Evolutionary conservation across 108 stramenopile genomes (phyloP), one percentile per base, ranked within the genome.

Genomic region (Mediolabrus comicus): DNA sequence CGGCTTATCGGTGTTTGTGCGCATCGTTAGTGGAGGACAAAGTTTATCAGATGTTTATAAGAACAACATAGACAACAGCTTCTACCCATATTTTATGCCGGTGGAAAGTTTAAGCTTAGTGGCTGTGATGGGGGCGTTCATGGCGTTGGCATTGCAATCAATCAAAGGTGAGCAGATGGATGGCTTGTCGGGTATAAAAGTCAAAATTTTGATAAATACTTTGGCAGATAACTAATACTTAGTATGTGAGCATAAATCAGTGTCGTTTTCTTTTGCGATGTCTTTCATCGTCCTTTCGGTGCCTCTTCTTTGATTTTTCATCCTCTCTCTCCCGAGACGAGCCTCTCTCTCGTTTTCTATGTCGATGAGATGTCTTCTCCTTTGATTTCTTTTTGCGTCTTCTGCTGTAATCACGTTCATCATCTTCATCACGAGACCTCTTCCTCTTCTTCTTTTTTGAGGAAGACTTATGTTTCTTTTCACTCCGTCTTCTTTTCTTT

Each of bases 141-240:
- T 76, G 9, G 71, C 81, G 28, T 38, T 85, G 55, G 69, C 32
- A 26, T 19, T 61, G 13, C 84, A 85, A 51, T 46, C 34, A 16
- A 38, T 43, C 13, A 66, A 69, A n/a, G 81, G 69, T 7, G 77
- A 70, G 11, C 33, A 59, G 31, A 79, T 85, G 81, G 84, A 85
- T 67, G 46, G 46, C 22, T 49, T 49, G 46, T 49, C 17, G n/a
- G 46, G 46, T 17, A 9, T 49, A 6, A 49, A 49, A 5, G 22
- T 49, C 46, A 49, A 49, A 49, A 22, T 49, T 49, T 22, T 3
- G 17, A 3, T 8, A 22, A 49, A 8, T 49, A 49, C 2, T 41
- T 0, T 49, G 5, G 9, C 2, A 49, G n/a, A 1, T 9, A n/a
- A 5, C 22, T 2, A 24, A 3, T 3, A 43, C 4, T 17, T 12